These are phyloP conservation scores for Alnus rubra DNA, from an alignment of 306 rosid genomes.

Conservation along the genomic window DNA sequence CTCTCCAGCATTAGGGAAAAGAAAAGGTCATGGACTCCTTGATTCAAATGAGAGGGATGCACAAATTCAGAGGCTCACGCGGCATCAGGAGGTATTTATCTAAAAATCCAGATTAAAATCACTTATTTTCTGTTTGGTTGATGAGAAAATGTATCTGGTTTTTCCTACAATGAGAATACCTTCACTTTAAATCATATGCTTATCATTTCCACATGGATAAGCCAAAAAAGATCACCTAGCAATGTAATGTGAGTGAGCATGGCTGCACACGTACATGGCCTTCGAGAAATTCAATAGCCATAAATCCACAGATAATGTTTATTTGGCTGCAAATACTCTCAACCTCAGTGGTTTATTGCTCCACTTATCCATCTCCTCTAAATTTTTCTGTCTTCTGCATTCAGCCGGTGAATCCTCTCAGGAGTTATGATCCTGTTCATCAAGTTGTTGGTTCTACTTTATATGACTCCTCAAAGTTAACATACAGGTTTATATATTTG, in stretches of 20 bases:
- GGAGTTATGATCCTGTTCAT: constrained; percentile 53
- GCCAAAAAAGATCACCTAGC: not conserved
- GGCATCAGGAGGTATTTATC: constrained; percentile 69
- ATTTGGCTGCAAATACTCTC: not conserved
- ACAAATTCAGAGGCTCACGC: constrained; percentile 57
- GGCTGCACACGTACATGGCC: not conserved
- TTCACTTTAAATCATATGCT: not conserved
- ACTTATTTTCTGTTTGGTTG: not conserved
- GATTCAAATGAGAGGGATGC: constrained; percentile 72
- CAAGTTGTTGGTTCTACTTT: constrained; percentile 50
- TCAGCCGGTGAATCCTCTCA: constrained; percentile 59
- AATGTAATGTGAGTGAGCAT: not conserved
- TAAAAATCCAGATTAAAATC: not conserved
- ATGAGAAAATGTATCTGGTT: not conserved
- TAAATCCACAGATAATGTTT: not conserved
- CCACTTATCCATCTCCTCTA: not conserved
- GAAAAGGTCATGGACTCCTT: constrained; percentile 75
- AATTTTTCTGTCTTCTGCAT: constrained; percentile 15
- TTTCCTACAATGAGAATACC: not conserved
- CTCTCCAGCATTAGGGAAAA: constrained; percentile 74
- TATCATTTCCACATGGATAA: not conserved
- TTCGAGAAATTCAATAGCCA: not conserved
- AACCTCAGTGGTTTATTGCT: not conserved
- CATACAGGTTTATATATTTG: constrained; percentile 56
- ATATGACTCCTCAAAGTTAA: constrained; percentile 72